phyloP scores from a whole-genome alignment of 2,329 filamentous ascomycete genomes.

The Trichoderma harzianum region DNA sequence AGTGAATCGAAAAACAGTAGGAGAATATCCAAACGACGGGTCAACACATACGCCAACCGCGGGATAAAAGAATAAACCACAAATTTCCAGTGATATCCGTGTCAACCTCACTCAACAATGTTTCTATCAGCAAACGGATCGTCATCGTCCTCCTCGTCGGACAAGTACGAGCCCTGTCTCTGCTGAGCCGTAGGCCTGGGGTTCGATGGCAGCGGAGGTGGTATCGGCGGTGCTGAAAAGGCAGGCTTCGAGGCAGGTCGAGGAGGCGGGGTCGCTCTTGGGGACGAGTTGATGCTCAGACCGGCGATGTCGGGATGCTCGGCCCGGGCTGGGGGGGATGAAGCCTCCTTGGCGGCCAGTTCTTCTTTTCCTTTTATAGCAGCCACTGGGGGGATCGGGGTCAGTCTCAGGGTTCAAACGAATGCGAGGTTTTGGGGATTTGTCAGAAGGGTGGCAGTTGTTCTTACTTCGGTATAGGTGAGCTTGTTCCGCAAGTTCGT shows the following conservation, averaged over 20 bases:
- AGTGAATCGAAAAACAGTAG: neutral
- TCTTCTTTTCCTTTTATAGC: conserved; percentile 50
- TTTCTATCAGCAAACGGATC: conserved; percentile 86
- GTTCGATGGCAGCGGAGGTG: conserved; percentile 37
- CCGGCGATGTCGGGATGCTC: conserved; percentile 43
- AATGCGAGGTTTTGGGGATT: neutral
- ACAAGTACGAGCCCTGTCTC: conserved; percentile 24
- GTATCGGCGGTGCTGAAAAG: conserved; percentile 29
- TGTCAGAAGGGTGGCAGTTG: neutral
- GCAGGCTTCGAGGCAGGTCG: conserved; percentile 45
- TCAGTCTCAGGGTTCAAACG: neutral
- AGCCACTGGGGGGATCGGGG: conserved; percentile 40
- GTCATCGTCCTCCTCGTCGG: conserved; percentile 62
- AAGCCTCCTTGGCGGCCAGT: conserved; percentile 28
- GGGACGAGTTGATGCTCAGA: conserved; percentile 41
- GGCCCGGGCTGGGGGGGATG: conserved; percentile 40
- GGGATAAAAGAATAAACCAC: neutral
- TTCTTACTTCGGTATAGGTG: conserved; percentile 59
- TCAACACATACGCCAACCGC: neutral
- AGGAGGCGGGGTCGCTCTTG: conserved; percentile 44
- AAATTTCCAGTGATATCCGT: neutral
- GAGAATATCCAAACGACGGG: neutral
- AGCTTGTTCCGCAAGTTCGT: conserved; percentile 64
- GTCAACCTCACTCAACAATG: conserved; percentile 43
- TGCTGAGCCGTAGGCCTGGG: conserved; percentile 31